A percentile compares a stretch with the other conserved stretches of the same genome.
Conservation (phyloP, 139 green algal genomes). For the Chlorella sp. region DNA sequence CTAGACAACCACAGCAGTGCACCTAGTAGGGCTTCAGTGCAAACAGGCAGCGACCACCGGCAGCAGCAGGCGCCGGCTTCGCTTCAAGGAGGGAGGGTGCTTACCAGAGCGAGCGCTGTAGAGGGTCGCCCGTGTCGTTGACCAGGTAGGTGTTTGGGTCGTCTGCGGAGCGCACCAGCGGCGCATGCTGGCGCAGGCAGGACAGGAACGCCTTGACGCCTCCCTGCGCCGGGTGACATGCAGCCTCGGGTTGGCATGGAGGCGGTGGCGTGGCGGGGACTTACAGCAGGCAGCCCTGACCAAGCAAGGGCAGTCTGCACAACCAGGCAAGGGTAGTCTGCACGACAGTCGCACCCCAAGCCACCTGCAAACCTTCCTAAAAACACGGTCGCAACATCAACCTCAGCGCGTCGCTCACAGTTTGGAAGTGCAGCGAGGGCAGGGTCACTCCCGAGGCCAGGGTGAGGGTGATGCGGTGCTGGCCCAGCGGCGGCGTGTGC, state of each 20-base stretch:
- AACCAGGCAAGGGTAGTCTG: too few relatives aligned
- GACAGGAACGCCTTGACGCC: slow-evolving; percentile 59
- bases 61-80: too few relatives aligned
- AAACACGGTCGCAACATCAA: background rate
- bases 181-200: slow-evolving; percentile 57
- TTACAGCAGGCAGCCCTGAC: too few relatives aligned
- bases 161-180: slow-evolving; percentile 55
- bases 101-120: slow-evolving; percentile 65
- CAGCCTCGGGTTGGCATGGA: too few relatives aligned
- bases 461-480: slow-evolving; percentile 78
- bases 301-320: too few relatives aligned
- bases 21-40: too few relatives aligned
- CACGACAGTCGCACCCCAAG: too few relatives aligned
- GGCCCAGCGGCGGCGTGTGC: slow-evolving; percentile 72
- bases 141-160: slow-evolving; percentile 82
- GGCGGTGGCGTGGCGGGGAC: too few relatives aligned
- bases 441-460: slow-evolving; percentile 77
- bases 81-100: background rate
- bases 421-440: slow-evolving; percentile 83
- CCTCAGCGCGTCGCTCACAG: slow-evolving; percentile 52
- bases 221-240: slow-evolving; percentile 31
- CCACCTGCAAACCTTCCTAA: background rate
- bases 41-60: too few relatives aligned
- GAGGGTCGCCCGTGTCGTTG: slow-evolving; percentile 81
- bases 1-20: too few relatives aligned